Base-by-base conservation (phyloP, 2,329 filamentous ascomycete genomes). In the Colletotrichum sp. region DNA sequence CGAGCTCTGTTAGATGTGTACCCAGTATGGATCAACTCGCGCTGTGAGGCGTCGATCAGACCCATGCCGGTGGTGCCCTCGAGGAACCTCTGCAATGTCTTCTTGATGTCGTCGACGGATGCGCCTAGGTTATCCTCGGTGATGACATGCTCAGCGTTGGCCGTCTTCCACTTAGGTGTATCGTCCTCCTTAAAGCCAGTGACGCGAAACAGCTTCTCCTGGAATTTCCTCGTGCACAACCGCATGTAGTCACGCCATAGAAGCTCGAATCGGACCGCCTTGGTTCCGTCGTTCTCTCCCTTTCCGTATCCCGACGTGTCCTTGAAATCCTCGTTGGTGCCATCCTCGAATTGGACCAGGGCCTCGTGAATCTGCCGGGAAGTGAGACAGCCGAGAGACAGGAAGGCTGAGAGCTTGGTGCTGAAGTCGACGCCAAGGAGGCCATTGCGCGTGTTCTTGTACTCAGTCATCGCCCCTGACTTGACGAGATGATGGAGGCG, bases 181-280 rank as follows among this genome's bases (percentile, higher is more conserved):
- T 84, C 82, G 12, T 86, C 84, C 15, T 85, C 83, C 18, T 90
- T 89, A 79, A 95, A 95, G 0, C 95, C 95, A 6, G 89, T 87
- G 3, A 93, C 83, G 15, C 86, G 85, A 81, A 95, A 96, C 6
- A 96, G 88, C 26, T 90, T 90, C 18, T 83, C 81, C 1, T 91
- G 90, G 77, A 94, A 95, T 80, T 96, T 96, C 36, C 89, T 89
- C 8, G 92, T 93, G 81, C 93, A 95, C 0, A 96, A 89, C 1
- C 93, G 89, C 93, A 96, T 95, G 80, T 96, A 96, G 80, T 96
- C 95, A 55, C 95, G 87, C 94, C 93, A 95, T 0, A 96, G 83
- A 0, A 97, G 86, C 80, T 96, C 94, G 72, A 95, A 93, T 0
- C 95, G 90, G 2, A 96, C 89, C 0, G 88, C 90, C 39, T 90